Base-by-base conservation (phyloP, 2,329 filamentous ascomycete genomes). In the Coniella vitis region DNA sequence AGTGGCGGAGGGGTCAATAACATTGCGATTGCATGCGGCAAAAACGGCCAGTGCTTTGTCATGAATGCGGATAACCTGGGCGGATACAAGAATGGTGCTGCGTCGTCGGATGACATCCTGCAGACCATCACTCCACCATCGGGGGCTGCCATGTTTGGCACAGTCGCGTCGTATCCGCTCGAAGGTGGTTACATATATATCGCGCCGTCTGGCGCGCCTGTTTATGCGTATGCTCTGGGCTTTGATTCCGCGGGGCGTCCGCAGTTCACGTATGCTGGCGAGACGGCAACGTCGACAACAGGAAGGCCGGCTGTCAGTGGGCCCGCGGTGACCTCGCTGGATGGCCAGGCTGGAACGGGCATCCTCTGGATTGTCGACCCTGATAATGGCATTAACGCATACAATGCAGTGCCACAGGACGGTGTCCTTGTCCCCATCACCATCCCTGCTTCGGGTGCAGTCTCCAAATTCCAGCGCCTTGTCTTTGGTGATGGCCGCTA, bases 141-240 rank as follows among this genome's bases (percentile, higher is more conserved):
- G 34, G 60, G 65, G 14, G 72, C 71, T 52, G 69, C 71, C 0
- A 70, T 74, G 0, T 74, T 73, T 35, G 68, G 68, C 0, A 72
- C 71, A 1, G 66, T 68, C 4, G 72, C 71, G 10, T 71, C 72
- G 1, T 74, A 73, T 52, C 72, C 72, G 0, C 57, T 73, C 0
- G 71, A 75, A 21, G 72, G 72, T 2, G 72, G 72, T 0, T 75
- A 73, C 52, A 64, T 74, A 35, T 74, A 73, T 58, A 70, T 73
- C 56, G 71, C 71, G 12, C 56, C 59, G 25, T 56, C 66, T 45
- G 56, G 56, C 36, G 48, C 58, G 51, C 51, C 61, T 45, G 57
- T 61, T 2, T 55, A 63, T 29, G 54, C 55, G 12, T 66, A 65
- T 58, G 65, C 64, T 53, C 57, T 68, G 51, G 61, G 62, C 20